Percentiles rank a stretch among this genome's conserved stretches.
These are phyloP conservation scores for Tylopilus sp. DNA, from an alignment of 1,284 basidiomycete genomes.

Conservation along the genomic window DNA sequence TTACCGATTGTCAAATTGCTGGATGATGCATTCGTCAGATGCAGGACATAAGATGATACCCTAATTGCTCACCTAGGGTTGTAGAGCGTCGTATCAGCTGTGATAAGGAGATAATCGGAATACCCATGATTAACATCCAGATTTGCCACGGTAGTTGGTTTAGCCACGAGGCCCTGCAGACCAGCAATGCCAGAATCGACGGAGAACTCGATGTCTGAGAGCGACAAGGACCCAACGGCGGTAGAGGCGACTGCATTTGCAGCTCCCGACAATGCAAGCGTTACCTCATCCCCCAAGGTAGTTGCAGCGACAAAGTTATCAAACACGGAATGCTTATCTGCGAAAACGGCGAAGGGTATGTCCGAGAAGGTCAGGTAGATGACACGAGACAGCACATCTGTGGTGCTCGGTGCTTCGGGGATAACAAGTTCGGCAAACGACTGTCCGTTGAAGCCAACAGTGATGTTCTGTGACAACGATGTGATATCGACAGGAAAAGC, in stretches of 20 bases:
- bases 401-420: slow-evolving; percentile 56
- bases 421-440: slow-evolving; percentile 63
- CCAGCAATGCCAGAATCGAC: slow-evolving; percentile 63
- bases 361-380: slow-evolving; percentile 61
- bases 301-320: slow-evolving; percentile 67
- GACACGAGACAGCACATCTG: slow-evolving; percentile 61
- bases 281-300: slow-evolving; percentile 48
- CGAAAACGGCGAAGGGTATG: slow-evolving; percentile 59
- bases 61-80: slow-evolving; percentile 53
- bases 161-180: slow-evolving; percentile 63
- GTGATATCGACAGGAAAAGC: slow-evolving; percentile 68
- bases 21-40: slow-evolving; percentile 12
- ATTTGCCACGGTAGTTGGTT: slow-evolving; percentile 55
- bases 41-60: neutral
- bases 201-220: slow-evolving; percentile 60
- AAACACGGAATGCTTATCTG: slow-evolving; percentile 52
- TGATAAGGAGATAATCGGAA: slow-evolving; percentile 68
- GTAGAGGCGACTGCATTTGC: slow-evolving; percentile 64
- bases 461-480: slow-evolving; percentile 60
- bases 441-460: slow-evolving; percentile 50
- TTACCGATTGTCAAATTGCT: slow-evolving; percentile 70
- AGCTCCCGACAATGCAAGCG: slow-evolving; percentile 54
- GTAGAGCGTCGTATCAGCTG: slow-evolving; percentile 53
- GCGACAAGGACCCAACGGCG: slow-evolving; percentile 65
- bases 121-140: slow-evolving; percentile 73